These are phyloP conservation scores for Turritis glabra DNA, from an alignment of 345 rosid genomes.

Conservation along the genomic window DNA sequence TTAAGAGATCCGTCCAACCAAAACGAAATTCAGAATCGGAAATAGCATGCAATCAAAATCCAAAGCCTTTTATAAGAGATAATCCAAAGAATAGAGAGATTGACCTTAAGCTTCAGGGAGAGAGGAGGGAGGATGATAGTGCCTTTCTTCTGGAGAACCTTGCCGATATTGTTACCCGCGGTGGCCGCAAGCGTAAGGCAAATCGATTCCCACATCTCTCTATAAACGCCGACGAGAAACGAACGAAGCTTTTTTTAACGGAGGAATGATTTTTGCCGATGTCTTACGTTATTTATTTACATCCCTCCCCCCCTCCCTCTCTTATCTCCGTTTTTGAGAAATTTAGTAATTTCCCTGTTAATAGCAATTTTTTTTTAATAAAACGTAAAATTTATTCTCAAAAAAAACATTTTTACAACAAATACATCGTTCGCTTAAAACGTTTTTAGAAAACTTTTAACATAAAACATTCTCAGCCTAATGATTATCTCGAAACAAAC, in stretches of 20 bases:
- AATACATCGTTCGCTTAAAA: too few species aligned
- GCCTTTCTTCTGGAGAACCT: constrained; percentile 96
- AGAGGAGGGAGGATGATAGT: constrained; percentile 94
- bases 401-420: too few species aligned
- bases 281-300: constrained; percentile 30
- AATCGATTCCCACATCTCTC: constrained; percentile 86
- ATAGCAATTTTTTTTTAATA: background rate
- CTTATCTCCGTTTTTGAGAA: too few species aligned
- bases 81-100: too few species aligned
- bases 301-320: background rate
- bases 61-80: too few species aligned
- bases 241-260: background rate
- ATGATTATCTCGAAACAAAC: too few species aligned
- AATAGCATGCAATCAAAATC: constrained; percentile 17
- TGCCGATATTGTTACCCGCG: constrained; percentile 96
- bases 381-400: too few species aligned
- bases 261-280: background rate
- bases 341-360: too few species aligned
- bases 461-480: too few species aligned
- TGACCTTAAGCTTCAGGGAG: constrained; percentile 95
- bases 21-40: background rate
- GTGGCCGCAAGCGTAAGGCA: constrained; percentile 86
- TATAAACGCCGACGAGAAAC: constrained; percentile 12
- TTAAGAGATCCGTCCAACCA: constrained; percentile 18
- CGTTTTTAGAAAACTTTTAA: too few species aligned